Percentiles rank a stretch among this genome's conserved stretches.
phyloP scores from a whole-genome alignment of 768 basidiomycete genomes.

The Hypsizygus marmoreus region DNA sequence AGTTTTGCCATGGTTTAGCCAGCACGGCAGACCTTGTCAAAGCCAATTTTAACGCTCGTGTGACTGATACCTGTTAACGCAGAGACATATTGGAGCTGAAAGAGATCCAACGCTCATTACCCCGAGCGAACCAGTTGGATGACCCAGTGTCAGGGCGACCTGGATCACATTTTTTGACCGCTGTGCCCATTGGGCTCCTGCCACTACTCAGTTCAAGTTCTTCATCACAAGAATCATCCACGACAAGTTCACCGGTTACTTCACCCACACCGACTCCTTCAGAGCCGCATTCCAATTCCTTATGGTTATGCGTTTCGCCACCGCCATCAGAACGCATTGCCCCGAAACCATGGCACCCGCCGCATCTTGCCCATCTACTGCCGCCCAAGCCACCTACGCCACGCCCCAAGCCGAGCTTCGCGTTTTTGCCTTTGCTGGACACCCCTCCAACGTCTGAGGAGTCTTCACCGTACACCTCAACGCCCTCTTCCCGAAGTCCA shows the following conservation, averaged over 20 bases:
- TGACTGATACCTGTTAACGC: constrained; percentile 15
- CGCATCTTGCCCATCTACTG: constrained; percentile 34
- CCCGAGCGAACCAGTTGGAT: constrained; percentile 53
- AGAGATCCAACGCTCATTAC: constrained; percentile 66
- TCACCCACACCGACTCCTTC: constrained; percentile 14
- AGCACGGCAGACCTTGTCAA: constrained; percentile 5
- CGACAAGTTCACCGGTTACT: constrained; percentile 7
- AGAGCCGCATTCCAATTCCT: not conserved
- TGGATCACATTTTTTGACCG: constrained; percentile 43
- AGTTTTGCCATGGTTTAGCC: constrained; percentile 9
- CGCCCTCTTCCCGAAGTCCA: constrained; percentile 16
- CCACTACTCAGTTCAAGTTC: constrained; percentile 43
- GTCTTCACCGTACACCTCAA: constrained; percentile 20
- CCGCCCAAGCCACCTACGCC: constrained; percentile 19
- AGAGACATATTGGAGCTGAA: constrained; percentile 71
- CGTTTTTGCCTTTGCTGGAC: constrained; percentile 40
- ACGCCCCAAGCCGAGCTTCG: constrained; percentile 31
- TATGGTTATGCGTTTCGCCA: constrained; percentile 12
- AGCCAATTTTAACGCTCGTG: constrained; percentile 12
- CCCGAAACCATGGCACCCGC: constrained; percentile 19
- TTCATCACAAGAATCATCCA: constrained; percentile 6
- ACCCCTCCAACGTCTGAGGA: constrained; percentile 24
- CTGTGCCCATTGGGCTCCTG: constrained; percentile 65
- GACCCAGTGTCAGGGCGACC: constrained; percentile 43
- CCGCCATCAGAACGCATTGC: constrained; percentile 10